These are phyloP conservation scores for Nicotiana knightiana DNA, from an alignment of 257 asterid species.

Conservation along the genomic window DNA sequence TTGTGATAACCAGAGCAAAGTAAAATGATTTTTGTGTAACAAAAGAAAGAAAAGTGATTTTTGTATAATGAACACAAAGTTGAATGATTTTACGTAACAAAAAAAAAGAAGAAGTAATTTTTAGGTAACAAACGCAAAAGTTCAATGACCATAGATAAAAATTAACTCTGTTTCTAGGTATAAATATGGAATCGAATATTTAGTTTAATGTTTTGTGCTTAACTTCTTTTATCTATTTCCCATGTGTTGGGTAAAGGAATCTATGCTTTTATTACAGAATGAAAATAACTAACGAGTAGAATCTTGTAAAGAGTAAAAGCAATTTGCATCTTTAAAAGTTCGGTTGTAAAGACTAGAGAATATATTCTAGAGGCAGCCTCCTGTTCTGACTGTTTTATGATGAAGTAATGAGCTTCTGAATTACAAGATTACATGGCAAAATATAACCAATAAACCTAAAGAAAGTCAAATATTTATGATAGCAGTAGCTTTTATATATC, in stretches of 20 bases:
- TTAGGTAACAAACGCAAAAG: too few relatives aligned
- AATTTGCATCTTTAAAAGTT: constrained; percentile 4
- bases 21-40: too few relatives aligned
- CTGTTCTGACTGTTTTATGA: neutral
- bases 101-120: too few relatives aligned
- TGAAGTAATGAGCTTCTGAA: neutral
- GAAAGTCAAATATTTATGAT: too few relatives aligned
- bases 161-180: neutral
- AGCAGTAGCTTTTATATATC: too few relatives aligned
- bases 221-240: neutral
- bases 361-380: neutral
- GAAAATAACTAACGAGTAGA: neutral
- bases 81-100: too few relatives aligned
- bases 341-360: neutral
- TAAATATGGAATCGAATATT: neutral
- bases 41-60: too few relatives aligned
- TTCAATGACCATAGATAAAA: too few relatives aligned
- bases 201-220: neutral
- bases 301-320: constrained; percentile 3
- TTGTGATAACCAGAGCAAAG: too few relatives aligned
- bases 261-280: neutral
- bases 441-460: neutral
- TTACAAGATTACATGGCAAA: neutral
- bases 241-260: neutral
- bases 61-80: too few relatives aligned